Evolutionary conservation across 495 filamentous ascomycete species (phyloP).

Genomic region (Trichoderma virens): DNA sequence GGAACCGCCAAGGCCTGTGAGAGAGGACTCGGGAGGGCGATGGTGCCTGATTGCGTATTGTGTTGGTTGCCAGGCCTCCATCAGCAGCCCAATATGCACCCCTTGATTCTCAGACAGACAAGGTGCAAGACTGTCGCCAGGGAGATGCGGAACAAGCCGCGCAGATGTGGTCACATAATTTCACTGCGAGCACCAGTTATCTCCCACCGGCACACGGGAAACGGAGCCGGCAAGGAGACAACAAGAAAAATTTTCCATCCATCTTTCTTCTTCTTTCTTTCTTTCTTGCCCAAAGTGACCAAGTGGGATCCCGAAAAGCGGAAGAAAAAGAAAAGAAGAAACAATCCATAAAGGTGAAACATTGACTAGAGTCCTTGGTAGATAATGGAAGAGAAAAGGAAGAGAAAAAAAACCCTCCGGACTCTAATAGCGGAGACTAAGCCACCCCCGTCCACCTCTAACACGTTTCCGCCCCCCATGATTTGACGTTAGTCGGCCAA

Average conservation of each 20-base stretch:
- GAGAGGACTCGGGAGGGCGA: too few relatives aligned
- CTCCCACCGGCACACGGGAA: too few relatives aligned
- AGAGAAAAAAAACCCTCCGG: not conserved
- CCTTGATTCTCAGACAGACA: not conserved
- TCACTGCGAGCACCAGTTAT: not conserved
- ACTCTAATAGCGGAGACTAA: not conserved
- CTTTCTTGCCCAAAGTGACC: too few relatives aligned
- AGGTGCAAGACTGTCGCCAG: not conserved
- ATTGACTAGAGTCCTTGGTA: not conserved
- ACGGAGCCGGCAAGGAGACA: not conserved
- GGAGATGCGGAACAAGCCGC: not conserved
- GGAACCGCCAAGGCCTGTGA: too few relatives aligned
- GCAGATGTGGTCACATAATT: not conserved
- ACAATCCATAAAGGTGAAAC: not conserved
- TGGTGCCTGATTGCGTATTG: too few relatives aligned
- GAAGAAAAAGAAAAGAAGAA: too few relatives aligned
- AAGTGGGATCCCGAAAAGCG: too few relatives aligned
- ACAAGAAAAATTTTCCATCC: too few relatives aligned
- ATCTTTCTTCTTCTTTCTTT: too few relatives aligned
- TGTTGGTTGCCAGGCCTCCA: too few relatives aligned
- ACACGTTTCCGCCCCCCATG: not conserved
- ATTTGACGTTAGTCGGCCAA: not conserved
- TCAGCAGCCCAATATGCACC: not conserved
- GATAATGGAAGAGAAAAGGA: too few relatives aligned
- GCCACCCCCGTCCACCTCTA: not conserved